These are phyloP conservation scores for Cyclocybe aegerita DNA, from an alignment of 768 basidiomycete species.

Conservation along the genomic window DNA sequence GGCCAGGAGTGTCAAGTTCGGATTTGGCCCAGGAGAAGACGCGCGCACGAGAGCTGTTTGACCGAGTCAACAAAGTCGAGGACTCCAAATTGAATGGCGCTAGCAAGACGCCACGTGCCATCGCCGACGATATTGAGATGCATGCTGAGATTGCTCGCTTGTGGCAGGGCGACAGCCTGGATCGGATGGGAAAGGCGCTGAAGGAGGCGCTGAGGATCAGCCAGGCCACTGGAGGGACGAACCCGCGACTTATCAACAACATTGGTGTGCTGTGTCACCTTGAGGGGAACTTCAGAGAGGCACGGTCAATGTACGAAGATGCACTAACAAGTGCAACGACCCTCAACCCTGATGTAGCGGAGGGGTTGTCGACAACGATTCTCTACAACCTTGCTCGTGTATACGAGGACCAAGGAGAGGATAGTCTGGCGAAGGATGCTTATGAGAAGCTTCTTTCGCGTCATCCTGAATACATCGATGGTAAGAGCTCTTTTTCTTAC, in stretches of 20 bases:
- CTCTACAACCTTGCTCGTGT: conserved; percentile 91
- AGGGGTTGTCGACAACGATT: conserved; percentile 78
- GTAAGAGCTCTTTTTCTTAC: conserved; percentile 44
- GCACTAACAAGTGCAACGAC: conserved; percentile 61
- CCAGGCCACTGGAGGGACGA: conserved; percentile 45
- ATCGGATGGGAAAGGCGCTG: conserved; percentile 71
- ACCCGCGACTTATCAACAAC: conserved; percentile 79
- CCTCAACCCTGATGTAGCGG: conserved; percentile 47
- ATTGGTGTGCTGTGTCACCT: conserved; percentile 74
- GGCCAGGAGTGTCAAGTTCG: conserved; percentile 74
- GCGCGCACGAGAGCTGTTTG: conserved; percentile 80
- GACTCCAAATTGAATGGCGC: conserved; percentile 45
- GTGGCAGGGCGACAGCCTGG: conserved; percentile 82
- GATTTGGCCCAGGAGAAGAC: conserved; percentile 72
- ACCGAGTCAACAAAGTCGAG: conserved; percentile 68
- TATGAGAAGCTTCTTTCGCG: conserved; percentile 85
- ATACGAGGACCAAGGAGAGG: conserved; percentile 83
- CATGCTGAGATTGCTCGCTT: conserved; percentile 87
- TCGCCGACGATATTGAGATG: conserved; percentile 82
- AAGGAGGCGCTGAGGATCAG: conserved; percentile 71
- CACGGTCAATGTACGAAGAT: conserved; percentile 67
- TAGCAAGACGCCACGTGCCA: conserved; percentile 45
- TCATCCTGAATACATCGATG: conserved; percentile 96
- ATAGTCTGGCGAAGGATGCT: conserved; percentile 73
- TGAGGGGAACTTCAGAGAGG: conserved; percentile 57